These are phyloP conservation scores for Schrenkiella parvula DNA, from an alignment of 345 rosid species.

Conservation along the genomic window DNA sequence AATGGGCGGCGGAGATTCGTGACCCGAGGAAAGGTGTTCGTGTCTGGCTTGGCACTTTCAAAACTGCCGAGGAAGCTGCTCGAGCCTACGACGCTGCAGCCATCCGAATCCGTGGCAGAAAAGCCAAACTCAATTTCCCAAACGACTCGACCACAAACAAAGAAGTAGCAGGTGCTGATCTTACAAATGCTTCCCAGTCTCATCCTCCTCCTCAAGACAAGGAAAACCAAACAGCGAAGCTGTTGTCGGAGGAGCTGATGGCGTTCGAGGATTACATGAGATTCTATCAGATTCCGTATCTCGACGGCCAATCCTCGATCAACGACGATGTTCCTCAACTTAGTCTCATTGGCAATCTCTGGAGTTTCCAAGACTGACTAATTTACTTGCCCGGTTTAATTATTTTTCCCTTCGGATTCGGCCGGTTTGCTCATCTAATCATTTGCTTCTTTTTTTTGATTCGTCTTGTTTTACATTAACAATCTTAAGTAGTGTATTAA, in stretches of 20 bases:
- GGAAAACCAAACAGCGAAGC: conserved; percentile 43
- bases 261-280: conserved; percentile 73
- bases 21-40: conserved; percentile 92
- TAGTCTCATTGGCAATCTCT: not conserved
- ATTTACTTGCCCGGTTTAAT: not conserved
- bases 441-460: not conserved
- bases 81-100: conserved; percentile 87
- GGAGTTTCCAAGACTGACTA: not conserved
- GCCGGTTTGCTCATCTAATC: not conserved
- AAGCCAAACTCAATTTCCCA: conserved; percentile 87
- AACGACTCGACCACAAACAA: conserved; percentile 7
- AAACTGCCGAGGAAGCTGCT: conserved; percentile 90
- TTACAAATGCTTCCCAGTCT: conserved; percentile 6
- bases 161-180: not conserved
- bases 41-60: conserved; percentile 93
- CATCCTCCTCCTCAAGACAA: not conserved
- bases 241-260: conserved; percentile 63
- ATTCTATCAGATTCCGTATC: conserved; percentile 67
- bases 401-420: not conserved
- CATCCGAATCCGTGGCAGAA: conserved; percentile 74
- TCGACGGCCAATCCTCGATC: conserved; percentile 31
- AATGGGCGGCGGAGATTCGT: conserved; percentile 98
- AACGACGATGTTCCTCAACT: not conserved
- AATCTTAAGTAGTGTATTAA: not conserved
- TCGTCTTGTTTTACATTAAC: not conserved